These are phyloP conservation scores for Ecytonucleospora hepatopenaei DNA, from an alignment of 371 early-diverging fungal genomes.

Conservation along the genomic window DNA sequence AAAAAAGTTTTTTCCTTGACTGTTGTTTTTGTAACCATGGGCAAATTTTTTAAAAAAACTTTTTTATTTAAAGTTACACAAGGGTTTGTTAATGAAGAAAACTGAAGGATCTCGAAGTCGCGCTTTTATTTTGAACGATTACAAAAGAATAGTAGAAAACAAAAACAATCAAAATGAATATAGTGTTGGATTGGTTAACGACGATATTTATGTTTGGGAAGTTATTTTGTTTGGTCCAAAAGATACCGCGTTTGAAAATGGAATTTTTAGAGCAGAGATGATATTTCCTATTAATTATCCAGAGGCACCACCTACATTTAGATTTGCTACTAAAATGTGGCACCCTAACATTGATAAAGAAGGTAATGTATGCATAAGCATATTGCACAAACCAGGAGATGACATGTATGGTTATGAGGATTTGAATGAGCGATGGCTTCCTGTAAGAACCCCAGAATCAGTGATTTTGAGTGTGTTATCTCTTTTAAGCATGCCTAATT, in stretches of 20 bases:
- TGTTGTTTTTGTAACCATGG: conserved; percentile 62
- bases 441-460: conserved; percentile 65
- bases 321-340: conserved; percentile 72
- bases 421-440: conserved; percentile 76
- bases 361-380: conserved; percentile 58
- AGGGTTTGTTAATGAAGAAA: conserved; percentile 11
- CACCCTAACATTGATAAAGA: conserved; percentile 76
- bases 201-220: conserved; percentile 70
- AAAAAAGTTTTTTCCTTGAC: conserved; percentile 88
- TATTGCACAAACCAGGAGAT: conserved; percentile 58
- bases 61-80: background rate
- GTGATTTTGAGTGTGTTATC: conserved; percentile 56
- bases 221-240: conserved; percentile 82
- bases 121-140: conserved; percentile 52
- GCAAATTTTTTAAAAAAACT: background rate
- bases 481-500: conserved; percentile 58
- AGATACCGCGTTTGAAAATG: conserved; percentile 91
- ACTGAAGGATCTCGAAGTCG: conserved; percentile 41
- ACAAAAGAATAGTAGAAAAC: conserved; percentile 36
- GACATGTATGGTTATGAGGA: conserved; percentile 82
- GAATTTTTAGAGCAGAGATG: conserved; percentile 72
- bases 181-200: conserved; percentile 55
- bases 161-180: conserved; percentile 49
- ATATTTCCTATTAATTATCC: conserved; percentile 73
- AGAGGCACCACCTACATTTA: conserved; percentile 67